Evolutionary conservation across 352 stramenopile species (phyloP).

Genomic region (Phytophthora rubi): DNA sequence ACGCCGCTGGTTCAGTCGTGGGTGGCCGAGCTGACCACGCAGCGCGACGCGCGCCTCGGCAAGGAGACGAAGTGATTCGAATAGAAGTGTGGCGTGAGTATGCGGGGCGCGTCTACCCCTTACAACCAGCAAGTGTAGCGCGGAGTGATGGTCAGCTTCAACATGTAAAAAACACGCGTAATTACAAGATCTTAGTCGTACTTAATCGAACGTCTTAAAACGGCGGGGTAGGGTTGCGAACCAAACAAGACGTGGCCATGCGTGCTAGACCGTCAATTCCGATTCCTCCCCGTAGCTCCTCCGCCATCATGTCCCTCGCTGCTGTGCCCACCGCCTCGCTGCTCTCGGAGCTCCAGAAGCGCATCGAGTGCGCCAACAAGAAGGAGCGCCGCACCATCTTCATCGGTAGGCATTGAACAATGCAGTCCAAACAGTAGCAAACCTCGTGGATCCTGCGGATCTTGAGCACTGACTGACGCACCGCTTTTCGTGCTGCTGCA

Average conservation of each 20-base stretch:
- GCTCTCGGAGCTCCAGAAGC: conserved; percentile 92
- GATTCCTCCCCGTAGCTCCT: conserved; percentile 22
- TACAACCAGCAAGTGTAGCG: conserved; percentile 3
- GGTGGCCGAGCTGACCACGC: conserved; percentile 63
- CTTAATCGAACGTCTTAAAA: neutral
- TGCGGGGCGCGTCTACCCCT: neutral
- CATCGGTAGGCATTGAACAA: conserved; percentile 71
- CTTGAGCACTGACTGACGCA: conserved; percentile 9
- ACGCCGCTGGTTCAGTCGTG: conserved; percentile 84
- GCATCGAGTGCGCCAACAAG: conserved; percentile 92
- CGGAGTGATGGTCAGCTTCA: conserved; percentile 20
- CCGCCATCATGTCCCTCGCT: conserved; percentile 62
- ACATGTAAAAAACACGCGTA: conserved; percentile 25
- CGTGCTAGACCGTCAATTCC: conserved; percentile 32
- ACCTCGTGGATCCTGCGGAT: neutral
- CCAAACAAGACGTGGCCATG: conserved; percentile 21
- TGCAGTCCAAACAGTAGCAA: neutral
- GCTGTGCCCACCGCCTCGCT: conserved; percentile 84
- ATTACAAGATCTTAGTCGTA: conserved; percentile 15
- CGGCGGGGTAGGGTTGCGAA: too few relatives aligned
- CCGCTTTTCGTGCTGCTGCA: conserved; percentile 15
- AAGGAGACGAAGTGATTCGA: conserved; percentile 12
- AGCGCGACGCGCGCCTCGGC: conserved; percentile 51
- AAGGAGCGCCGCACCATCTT: conserved; percentile 95
- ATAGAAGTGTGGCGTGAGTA: neutral